A percentile compares a stretch with the other conserved stretches of the same genome.
Evolutionary conservation across 139 green algal genomes (phyloP).

Genomic region (Closterium sp.): DNA sequence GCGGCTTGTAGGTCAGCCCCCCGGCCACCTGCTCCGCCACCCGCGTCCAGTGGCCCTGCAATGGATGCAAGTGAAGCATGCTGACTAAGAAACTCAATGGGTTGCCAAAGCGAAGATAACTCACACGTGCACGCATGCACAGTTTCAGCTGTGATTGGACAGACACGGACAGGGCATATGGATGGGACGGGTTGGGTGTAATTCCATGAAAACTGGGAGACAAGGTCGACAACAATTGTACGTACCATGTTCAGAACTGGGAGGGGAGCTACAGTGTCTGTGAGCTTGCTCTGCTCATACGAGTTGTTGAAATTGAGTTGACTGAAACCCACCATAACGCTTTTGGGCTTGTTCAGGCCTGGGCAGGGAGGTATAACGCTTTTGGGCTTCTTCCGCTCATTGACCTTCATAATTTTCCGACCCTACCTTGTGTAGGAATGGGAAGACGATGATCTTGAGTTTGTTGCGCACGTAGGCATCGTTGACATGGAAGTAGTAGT

Average conservation of each 20-base stretch:
- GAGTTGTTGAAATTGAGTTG: slow-evolving; percentile 61
- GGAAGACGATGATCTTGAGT: slow-evolving; percentile 85
- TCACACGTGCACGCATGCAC: no score
- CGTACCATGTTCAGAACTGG: slow-evolving; percentile 78
- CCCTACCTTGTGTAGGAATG: slow-evolving; percentile 75
- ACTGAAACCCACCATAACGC: no score
- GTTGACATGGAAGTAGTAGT: slow-evolving; percentile 87
- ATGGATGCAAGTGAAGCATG: not conserved
- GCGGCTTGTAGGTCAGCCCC: slow-evolving; percentile 82
- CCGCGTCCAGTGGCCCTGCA: slow-evolving; percentile 43
- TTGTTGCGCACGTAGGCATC: slow-evolving; percentile 84
- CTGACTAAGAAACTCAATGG: slow-evolving; percentile 55
- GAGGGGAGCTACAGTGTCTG: slow-evolving; percentile 72
- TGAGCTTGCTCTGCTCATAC: slow-evolving; percentile 87
- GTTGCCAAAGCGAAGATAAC: slow-evolving; percentile 77
- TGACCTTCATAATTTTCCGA: not conserved
- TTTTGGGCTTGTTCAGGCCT: no score
- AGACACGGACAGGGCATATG: no score
- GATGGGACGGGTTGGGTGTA: no score
- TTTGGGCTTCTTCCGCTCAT: no score
- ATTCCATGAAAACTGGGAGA: no score
- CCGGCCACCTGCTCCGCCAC: slow-evolving; percentile 57
- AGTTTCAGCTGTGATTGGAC: no score
- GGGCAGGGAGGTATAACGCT: no score
- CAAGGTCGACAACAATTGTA: no score